Evolutionary conservation across 331 rosid species (phyloP).

Genomic region (Acacia pycnantha): DNA sequence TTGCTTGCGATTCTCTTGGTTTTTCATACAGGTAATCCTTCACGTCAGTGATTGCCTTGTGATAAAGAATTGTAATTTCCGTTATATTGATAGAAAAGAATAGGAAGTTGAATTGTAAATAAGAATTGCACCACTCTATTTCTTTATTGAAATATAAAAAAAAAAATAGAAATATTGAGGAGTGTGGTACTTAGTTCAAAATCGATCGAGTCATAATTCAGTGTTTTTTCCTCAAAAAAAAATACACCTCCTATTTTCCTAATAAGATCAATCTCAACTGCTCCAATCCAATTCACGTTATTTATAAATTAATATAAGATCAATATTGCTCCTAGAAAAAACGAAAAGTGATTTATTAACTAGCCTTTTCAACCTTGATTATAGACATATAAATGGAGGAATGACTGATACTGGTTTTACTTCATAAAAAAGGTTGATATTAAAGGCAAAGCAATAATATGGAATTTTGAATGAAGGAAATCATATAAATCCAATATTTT

Average conservation of each 20-base stretch:
- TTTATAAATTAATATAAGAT: too few species aligned
- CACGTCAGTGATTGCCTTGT: background rate
- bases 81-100: background rate
- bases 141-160: background rate
- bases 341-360: too few species aligned
- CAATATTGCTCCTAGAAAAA: too few species aligned
- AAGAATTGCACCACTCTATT: background rate
- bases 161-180: too few species aligned
- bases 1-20: background rate
- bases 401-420: background rate
- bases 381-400: background rate
- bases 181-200: too few species aligned
- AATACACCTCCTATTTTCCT: too few species aligned
- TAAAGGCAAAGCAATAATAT: background rate
- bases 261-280: background rate
- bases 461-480: background rate
- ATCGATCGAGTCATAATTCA: too few species aligned
- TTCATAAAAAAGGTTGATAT: background rate
- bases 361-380: background rate
- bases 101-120: background rate
- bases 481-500: background rate
- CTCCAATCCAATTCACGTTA: background rate
- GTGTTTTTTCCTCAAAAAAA: too few species aligned
- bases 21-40: background rate
- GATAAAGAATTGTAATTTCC: background rate